Evolutionary conservation across 116 monocot genomes (phyloP).

Genomic region (Dioscorea cayenensis): DNA sequence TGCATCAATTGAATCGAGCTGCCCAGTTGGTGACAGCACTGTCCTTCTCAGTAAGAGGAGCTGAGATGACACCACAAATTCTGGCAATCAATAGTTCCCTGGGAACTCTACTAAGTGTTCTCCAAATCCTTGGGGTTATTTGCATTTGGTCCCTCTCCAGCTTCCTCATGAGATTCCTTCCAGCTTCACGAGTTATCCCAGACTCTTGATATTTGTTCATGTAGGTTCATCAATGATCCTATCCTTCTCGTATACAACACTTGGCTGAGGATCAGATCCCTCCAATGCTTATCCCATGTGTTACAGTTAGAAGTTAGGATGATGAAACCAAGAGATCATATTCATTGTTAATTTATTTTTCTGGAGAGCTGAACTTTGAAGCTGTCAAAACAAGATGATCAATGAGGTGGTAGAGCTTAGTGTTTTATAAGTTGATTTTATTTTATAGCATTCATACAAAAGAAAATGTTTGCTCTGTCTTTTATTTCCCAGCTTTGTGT

Average conservation of each 20-base stretch:
- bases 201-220: constrained; percentile 19
- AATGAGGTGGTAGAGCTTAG: too few relatives aligned
- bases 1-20: constrained; percentile 94
- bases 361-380: too few relatives aligned
- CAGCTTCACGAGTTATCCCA: constrained; percentile 29
- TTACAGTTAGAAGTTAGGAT: too few relatives aligned
- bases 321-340: too few relatives aligned
- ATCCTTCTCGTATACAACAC: neutral
- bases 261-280: neutral
- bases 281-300: too few relatives aligned
- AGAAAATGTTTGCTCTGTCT: too few relatives aligned
- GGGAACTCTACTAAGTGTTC: constrained; percentile 67
- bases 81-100: constrained; percentile 77
- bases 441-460: too few relatives aligned
- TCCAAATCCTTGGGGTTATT: constrained; percentile 92
- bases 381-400: too few relatives aligned
- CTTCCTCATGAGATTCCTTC: constrained; percentile 85
- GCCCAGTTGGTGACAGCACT: constrained; percentile 90
- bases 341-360: too few relatives aligned
- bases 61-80: constrained; percentile 73
- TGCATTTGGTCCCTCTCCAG: constrained; percentile 94
- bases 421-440: too few relatives aligned
- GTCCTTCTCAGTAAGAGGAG: constrained; percentile 84
- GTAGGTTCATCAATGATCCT: too few relatives aligned
- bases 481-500: too few relatives aligned